A percentile compares a stretch with the other conserved stretches of the same genome.
Evolutionary conservation across 129 eudicot genomes (phyloP).

Genomic region (Flaveria ramosissima): DNA sequence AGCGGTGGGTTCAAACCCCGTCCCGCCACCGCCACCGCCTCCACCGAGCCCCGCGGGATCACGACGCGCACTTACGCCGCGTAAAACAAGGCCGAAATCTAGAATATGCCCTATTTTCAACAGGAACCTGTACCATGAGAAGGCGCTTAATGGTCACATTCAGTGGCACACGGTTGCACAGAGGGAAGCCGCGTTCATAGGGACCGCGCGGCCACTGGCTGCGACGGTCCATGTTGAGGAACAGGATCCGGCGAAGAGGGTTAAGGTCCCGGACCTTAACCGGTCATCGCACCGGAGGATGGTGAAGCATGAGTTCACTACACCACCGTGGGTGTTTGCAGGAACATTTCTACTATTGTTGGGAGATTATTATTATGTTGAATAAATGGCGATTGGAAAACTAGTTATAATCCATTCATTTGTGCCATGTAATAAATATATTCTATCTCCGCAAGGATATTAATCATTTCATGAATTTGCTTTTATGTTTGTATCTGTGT

Average conservation of each 20-base stretch:
- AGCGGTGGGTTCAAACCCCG: neutral
- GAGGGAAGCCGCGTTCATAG: neutral
- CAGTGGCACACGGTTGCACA: neutral
- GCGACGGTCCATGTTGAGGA: neutral
- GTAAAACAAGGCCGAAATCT: neutral
- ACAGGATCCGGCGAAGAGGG: neutral
- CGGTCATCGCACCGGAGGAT: slow-evolving; percentile 2
- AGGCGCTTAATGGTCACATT: slow-evolving; percentile 1
- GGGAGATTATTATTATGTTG: neutral
- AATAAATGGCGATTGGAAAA: neutral
- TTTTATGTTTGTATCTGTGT: no score
- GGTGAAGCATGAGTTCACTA: neutral
- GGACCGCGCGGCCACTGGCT: neutral
- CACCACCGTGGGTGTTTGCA: neutral
- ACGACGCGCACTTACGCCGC: neutral
- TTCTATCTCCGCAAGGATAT: neutral
- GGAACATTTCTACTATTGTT: neutral
- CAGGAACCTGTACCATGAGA: neutral
- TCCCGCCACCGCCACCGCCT: neutral
- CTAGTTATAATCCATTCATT: neutral
- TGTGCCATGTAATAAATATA: neutral
- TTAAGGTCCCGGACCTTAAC: neutral
- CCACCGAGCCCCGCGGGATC: neutral
- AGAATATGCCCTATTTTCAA: neutral
- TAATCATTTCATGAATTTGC: neutral